These are phyloP conservation scores for Nevesoporus exiguus DNA, from an alignment of 768 basidiomycete species.

Conservation along the genomic window DNA sequence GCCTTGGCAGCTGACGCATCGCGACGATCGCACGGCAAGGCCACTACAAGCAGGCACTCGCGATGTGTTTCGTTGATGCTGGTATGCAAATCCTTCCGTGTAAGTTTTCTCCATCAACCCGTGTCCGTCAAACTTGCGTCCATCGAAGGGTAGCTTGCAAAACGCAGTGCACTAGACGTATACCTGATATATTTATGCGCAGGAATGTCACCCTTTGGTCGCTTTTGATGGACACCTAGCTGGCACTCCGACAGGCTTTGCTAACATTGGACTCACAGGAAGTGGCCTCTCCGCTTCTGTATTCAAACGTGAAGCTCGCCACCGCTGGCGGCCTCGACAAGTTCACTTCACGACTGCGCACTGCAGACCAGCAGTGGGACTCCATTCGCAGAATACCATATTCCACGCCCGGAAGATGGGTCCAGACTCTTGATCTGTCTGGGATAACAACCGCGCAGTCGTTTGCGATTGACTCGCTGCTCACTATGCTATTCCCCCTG, in stretches of 20 bases:
- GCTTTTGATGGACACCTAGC: neutral
- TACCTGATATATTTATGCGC: neutral
- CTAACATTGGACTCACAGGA: constrained; percentile 42
- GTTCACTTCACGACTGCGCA: constrained; percentile 55
- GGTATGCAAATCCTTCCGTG: constrained; percentile 41
- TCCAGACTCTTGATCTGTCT: constrained; percentile 72
- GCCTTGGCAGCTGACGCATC: constrained; percentile 21
- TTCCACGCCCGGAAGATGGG: constrained; percentile 86
- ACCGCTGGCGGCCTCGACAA: constrained; percentile 46
- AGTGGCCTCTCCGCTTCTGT: constrained; percentile 63
- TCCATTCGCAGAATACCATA: constrained; percentile 83
- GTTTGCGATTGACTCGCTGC: constrained; percentile 56
- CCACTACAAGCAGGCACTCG: neutral
- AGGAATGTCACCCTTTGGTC: neutral
- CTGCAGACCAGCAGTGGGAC: constrained; percentile 80
- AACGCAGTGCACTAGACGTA: neutral
- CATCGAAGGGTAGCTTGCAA: neutral
- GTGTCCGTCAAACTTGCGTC: neutral
- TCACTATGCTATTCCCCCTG: constrained; percentile 63
- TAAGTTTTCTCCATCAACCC: constrained; percentile 20
- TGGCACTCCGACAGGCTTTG: neutral
- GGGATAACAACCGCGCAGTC: constrained; percentile 44
- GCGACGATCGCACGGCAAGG: constrained; percentile 5
- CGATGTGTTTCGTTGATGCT: constrained; percentile 32
- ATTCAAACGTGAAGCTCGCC: constrained; percentile 48